Percentiles rank a stretch among this genome's conserved stretches.
phyloP scores from a whole-genome alignment of 352 stramenopile genomes.

The Peronospora tabacina region DNA sequence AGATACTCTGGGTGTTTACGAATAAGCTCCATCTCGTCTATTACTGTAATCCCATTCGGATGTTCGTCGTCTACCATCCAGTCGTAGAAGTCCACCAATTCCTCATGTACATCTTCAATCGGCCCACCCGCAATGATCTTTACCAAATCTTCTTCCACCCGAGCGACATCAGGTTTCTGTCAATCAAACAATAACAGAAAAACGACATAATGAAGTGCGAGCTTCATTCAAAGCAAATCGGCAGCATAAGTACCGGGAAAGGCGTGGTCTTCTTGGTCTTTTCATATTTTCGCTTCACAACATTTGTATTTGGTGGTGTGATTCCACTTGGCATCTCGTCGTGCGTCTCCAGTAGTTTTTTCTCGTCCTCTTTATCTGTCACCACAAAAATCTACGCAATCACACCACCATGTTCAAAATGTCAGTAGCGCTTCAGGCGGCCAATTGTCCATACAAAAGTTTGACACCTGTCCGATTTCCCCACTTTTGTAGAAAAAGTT shows the following conservation, averaged over 20 bases:
- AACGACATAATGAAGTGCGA: neutral
- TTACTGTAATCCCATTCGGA: constrained; percentile 60
- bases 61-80: constrained; percentile 80
- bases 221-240: neutral
- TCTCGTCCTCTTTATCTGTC: constrained; percentile 68
- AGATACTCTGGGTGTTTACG: constrained; percentile 76
- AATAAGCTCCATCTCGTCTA: constrained; percentile 79
- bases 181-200: neutral
- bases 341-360: constrained; percentile 47
- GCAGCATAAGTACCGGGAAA: constrained; percentile 45
- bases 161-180: constrained; percentile 75
- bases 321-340: constrained; percentile 66
- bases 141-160: constrained; percentile 76
- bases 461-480: constrained; percentile 69
- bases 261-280: constrained; percentile 80
- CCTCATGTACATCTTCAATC: constrained; percentile 79
- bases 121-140: constrained; percentile 68
- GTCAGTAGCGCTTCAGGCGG: neutral
- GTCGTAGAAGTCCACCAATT: constrained; percentile 81
- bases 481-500: constrained; percentile 87
- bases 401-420: neutral
- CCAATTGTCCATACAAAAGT: neutral
- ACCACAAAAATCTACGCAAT: constrained; percentile 70
- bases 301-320: constrained; percentile 80
- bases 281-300: constrained; percentile 83